Conservation (phyloP, 2,329 filamentous ascomycete genomes). For the Verticillium dahliae region DNA sequence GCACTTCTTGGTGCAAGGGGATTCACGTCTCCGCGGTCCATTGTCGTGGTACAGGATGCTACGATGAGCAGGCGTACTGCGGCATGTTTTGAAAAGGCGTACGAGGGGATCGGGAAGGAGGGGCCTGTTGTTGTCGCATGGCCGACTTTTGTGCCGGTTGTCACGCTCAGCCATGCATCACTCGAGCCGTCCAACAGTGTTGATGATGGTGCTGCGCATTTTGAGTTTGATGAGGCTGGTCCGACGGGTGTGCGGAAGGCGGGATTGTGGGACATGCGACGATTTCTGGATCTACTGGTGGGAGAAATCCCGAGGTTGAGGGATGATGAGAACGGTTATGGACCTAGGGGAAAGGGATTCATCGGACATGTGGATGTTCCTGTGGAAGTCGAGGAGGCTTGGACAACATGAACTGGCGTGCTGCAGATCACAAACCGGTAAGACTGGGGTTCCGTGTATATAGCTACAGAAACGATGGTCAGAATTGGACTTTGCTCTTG, state of each 20-base stretch:
- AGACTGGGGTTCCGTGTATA: too few relatives aligned
- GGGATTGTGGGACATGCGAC: slow-evolving; percentile 26
- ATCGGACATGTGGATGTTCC: slow-evolving; percentile 36
- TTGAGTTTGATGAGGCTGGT: neutral
- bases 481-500: too few relatives aligned
- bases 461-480: too few relatives aligned
- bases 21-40: slow-evolving; percentile 14
- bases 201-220: neutral
- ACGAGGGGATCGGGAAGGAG: slow-evolving; percentile 11
- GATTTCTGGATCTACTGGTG: slow-evolving; percentile 33
- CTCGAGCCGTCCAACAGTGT: neutral
- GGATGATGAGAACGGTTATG: slow-evolving; percentile 34
- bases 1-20: slow-evolving; percentile 24
- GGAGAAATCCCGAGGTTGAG: slow-evolving; percentile 35
- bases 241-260: neutral
- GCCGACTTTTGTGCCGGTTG: slow-evolving; percentile 8
- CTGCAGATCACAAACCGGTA: neutral
- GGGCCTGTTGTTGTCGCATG: slow-evolving; percentile 1
- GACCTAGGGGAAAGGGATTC: slow-evolving; percentile 32
- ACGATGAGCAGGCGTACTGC: slow-evolving; percentile 35
- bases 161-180: neutral
- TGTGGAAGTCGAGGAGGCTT: slow-evolving; percentile 24
- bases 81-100: slow-evolving; percentile 32
- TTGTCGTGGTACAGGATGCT: slow-evolving; percentile 35
- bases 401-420: slow-evolving; percentile 8